Base-by-base conservation (phyloP, 371 early-diverging fungal species). In the Umbelopsis sp. region DNA sequence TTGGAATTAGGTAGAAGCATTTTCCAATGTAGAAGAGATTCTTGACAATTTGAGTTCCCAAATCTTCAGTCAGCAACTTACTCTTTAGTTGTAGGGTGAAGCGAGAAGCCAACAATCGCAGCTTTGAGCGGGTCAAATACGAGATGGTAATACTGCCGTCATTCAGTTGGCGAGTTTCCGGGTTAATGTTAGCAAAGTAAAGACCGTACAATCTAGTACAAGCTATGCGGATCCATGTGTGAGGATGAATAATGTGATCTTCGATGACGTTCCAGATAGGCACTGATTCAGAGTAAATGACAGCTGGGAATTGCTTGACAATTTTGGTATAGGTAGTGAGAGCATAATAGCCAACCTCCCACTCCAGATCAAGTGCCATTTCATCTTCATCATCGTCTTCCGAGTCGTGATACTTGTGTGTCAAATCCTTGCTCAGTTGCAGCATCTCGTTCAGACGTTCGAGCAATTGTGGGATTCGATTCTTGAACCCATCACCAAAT, bases 21-120 rank as follows among this genome's bases (percentile, higher is more conserved):
- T 92, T 93, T 67, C 91, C 93, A 46, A 97, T 78, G 77, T 95
- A 98, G 77, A 94, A 91, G 74, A 98, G 69, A 75, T 98, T 98
- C 87, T 97, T 97, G 22, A 96, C 93, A 50, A 92, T 77, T 77
- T 97, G 97, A 68, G 86, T 92, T 3, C 93, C 95, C 48, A 93
- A 86, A 18, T 95, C 96, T 48, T 88, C 84, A 24, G 92, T 81
- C 44, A 96, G 65, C 69, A 84, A 77, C 18, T 81, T 75, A 52
- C 92, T 89, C 76, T 87, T 89, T 38, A 97, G 78, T 72, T 97
- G 97, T 48, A 87, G 85, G 29, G 87, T 77, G 64, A 93, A 82
- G 22, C 83, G 80, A 25, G 81, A 75, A 0, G 89, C 88, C 12
- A 95, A 67, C 3, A 74, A 63, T 38, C 84, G 82, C 62, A 95